Base-by-base conservation (phyloP, 2,329 filamentous ascomycete species). In the Didymosphaeria variabile region DNA sequence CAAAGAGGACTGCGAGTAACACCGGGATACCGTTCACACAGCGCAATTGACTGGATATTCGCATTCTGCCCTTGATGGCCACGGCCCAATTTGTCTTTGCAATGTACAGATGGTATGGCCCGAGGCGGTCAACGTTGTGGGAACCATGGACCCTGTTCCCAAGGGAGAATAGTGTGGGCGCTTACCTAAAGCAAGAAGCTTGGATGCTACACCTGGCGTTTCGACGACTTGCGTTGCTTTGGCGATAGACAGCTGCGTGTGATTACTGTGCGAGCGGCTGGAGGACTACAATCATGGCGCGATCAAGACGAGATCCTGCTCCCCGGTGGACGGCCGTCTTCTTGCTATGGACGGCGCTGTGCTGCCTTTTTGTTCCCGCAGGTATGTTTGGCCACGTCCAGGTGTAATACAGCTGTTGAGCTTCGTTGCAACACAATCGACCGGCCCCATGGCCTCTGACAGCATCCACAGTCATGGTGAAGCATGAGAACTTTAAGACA, bases 401-500 rank as follows among this genome's bases (percentile, higher is more conserved):
- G 26, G n/a, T 32, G 23, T 29, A 29, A 55, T 34, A 23, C 19
- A 53, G 42, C 47, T 46, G 34, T 38, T 23, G n/a, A 55, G 42
- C 47, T 50, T 44, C 54, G 56, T 42, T 55, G 51, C 52, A 57
- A 17, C n/a, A 12, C 21, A 26, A 26, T 46, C 26, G 17, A 40
- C 45, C 15, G 15, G 29, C 5, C 1, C 10, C 2, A 32, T 42
- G 31, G 3, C 44, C 26, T 42, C 26, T 9, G 23, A 53, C 50
- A 62, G 71, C 40, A 71, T 59, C 23, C 21, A 32, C 68, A 97
- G 93, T 87, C 67, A 85, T 87, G 72, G 95, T 99, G 55, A 99
- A 99, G 82, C 91, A 97, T 76, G 89, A 97, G 72, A 94, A 97
- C 79, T 99, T 98, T 86, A 99, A 98, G 77, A 97, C 91, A 72